Conservation (phyloP, 257 asterid genomes). For the Penstemon davidsonii region DNA sequence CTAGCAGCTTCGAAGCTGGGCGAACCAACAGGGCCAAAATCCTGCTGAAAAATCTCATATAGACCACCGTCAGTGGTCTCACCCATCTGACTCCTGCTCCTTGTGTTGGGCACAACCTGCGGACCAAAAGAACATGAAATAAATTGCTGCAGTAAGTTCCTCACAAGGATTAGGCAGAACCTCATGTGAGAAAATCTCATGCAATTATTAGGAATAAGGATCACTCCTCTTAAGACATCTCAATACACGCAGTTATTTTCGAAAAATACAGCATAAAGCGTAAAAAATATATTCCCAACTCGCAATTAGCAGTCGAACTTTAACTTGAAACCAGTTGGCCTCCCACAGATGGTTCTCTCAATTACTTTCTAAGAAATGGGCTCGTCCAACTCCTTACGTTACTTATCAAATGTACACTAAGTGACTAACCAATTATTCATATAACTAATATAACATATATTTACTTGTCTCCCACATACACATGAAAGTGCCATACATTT, state of each 20-base stretch:
- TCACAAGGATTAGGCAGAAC: neutral
- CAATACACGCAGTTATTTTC: too few relatives aligned
- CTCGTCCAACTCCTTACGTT: neutral
- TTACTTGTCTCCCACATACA: neutral
- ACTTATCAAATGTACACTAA: too few relatives aligned
- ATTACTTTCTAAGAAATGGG: slow-evolving; percentile 15
- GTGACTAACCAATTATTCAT: neutral
- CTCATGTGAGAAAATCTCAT: slow-evolving; percentile 12
- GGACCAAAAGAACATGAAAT: slow-evolving; percentile 19
- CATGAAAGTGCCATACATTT: neutral
- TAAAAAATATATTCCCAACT: too few relatives aligned
- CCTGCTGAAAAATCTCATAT: slow-evolving; percentile 97
- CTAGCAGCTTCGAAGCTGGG: slow-evolving; percentile 97
- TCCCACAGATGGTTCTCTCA: neutral
- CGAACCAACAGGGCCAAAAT: slow-evolving; percentile 97
- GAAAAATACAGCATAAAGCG: too few relatives aligned
- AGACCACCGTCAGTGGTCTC: slow-evolving; percentile 99
- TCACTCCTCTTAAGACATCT: too few relatives aligned
- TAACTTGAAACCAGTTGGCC: too few relatives aligned
- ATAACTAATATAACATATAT: slow-evolving; percentile 8
- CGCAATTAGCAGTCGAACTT: slow-evolving; percentile 3
- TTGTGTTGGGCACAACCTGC: slow-evolving; percentile 94
- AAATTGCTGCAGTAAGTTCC: slow-evolving; percentile 9
- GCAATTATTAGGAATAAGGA: neutral
- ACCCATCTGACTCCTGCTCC: slow-evolving; percentile 99